Base-by-base conservation (phyloP, 306 rosid genomes). In the Ormosia emarginata region DNA sequence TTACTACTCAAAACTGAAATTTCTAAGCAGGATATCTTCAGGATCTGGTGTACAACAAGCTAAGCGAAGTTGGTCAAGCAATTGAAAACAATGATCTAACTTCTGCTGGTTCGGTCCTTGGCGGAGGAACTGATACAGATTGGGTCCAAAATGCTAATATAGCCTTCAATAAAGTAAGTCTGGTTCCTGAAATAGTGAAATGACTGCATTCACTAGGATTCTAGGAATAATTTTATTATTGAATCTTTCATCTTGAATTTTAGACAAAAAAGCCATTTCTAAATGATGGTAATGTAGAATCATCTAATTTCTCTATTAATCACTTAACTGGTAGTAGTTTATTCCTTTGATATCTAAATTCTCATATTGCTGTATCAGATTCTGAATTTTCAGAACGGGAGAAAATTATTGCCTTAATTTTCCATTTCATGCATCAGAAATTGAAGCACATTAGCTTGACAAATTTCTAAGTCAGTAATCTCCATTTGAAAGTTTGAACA, bases 41-140 rank as follows among this genome's bases (percentile, higher is more conserved):
- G 88, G 97, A 91, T 18, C 30, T 93, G 70, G 98, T 93, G 82
- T 91, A 87, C 89, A 93, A 87, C 89, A 93, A 87, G 87, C 83
- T 93, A 75, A 93, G 94, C 87, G 90, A 85, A 91, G 92, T 90
- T 75, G 99, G 98, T 76, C 93, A 90, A 78, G 98, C 99, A 55
- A 91, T 96, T 44, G 99, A 93, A 12, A 86, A 79, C 8, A 87
- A 91, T 74, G 97, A 96, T 87, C 82, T 92, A 44, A 47, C 92
- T 2, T 15, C 87, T 6, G 99, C 97, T n/a, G 86, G 92, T 85
- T 96, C 91, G 57, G 95, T 93, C 67, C 91, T 92, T 68, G 98
- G 94, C 67, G 79, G 59, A 77, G 90, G 86, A 86, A 84, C 84
- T 34, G 86, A 88, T 74, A 79, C 90, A 40, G 99, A 92, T 32